These are phyloP conservation scores for Cladorrhinum sp. DNA, from an alignment of 2,329 filamentous ascomycete species.

Conservation along the genomic window DNA sequence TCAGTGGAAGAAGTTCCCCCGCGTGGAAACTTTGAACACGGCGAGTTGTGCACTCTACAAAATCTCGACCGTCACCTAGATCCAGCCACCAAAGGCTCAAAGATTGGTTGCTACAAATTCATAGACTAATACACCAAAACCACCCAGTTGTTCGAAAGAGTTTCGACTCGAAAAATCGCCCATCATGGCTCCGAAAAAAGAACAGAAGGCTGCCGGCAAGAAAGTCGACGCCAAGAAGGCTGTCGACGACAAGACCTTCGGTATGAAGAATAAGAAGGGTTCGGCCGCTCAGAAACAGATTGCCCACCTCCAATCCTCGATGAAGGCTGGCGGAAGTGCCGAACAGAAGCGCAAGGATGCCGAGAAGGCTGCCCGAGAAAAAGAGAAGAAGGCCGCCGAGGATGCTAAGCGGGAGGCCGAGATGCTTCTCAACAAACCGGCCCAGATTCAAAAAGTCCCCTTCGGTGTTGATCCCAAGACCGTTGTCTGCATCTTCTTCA, in stretches of 20 bases:
- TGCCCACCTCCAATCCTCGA: conserved; percentile 72
- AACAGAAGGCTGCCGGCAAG: conserved; percentile 54
- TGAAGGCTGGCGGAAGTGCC: conserved; percentile 70
- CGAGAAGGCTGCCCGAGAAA: conserved; percentile 66
- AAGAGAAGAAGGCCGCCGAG: conserved; percentile 89
- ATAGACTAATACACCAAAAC: neutral
- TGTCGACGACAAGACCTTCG: conserved; percentile 95
- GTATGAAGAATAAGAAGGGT: conserved; percentile 99
- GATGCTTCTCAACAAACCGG: conserved; percentile 82
- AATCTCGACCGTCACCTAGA: conserved; percentile 13
- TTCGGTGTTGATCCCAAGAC: conserved; percentile 99
- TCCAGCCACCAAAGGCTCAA: conserved; percentile 17
- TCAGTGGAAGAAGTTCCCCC: conserved; percentile 14
- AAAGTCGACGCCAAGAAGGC: conserved; percentile 57
- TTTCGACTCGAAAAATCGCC: conserved; percentile 24
- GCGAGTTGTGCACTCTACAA: conserved; percentile 17
- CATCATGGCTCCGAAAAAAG: conserved; percentile 69
- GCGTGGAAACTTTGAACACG: conserved; percentile 18
- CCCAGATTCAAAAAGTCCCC: conserved; percentile 95
- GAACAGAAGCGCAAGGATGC: conserved; percentile 81
- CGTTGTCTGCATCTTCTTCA: conserved; percentile 92
- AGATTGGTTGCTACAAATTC: conserved; percentile 10
- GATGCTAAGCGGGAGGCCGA: conserved; percentile 76
- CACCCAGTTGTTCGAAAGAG: neutral
- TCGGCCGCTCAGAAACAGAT: conserved; percentile 87